Percentiles rank a stretch among this genome's conserved stretches.
Evolutionary conservation across 345 rosid genomes (phyloP).

Genomic region (Eucalyptus globulus): DNA sequence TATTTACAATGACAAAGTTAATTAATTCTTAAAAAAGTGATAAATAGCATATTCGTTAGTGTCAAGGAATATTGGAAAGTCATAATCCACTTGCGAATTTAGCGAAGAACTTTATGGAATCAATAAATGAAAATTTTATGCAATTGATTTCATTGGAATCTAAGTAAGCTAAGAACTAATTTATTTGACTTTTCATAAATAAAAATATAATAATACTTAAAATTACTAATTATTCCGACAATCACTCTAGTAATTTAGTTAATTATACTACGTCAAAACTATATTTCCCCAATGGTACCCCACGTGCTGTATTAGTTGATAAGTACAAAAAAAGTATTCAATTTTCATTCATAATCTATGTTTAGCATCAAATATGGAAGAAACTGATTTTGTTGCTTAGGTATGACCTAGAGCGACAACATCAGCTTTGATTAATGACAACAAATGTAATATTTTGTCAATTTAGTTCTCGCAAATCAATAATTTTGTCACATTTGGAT

Average conservation of each 20-base stretch:
- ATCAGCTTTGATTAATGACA: background rate
- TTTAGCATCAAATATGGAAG: background rate
- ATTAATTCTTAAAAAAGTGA: background rate
- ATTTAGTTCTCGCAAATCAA: background rate
- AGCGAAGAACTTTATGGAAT: background rate
- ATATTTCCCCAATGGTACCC: background rate
- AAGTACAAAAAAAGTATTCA: background rate
- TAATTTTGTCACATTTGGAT: no score
- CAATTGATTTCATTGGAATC: background rate
- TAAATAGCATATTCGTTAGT: background rate
- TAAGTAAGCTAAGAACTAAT: background rate
- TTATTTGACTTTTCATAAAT: background rate
- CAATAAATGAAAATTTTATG: background rate
- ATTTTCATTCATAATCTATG: background rate
- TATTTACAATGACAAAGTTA: background rate
- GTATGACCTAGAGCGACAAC: background rate
- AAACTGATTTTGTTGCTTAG: background rate
- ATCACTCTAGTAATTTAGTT: background rate
- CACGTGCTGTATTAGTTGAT: background rate
- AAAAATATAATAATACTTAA: background rate
- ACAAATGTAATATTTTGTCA: no score
- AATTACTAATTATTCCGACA: background rate
- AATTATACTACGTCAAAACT: background rate
- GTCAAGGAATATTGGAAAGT: background rate
- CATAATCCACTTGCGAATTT: background rate